Conservation (phyloP, 176 grass and related monocot species). For the Aegilops speltoides region DNA sequence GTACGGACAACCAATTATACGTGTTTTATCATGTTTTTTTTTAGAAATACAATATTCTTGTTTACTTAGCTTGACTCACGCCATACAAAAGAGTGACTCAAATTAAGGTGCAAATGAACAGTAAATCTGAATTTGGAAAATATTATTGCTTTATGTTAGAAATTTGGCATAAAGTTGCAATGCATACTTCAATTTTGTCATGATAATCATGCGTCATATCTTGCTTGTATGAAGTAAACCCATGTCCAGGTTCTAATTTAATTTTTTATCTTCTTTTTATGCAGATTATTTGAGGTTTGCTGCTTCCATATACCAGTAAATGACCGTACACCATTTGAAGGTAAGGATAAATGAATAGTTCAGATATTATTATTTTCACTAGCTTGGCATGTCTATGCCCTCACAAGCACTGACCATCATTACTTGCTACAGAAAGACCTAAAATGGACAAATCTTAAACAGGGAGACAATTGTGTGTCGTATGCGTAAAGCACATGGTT, state of each 20-base stretch:
- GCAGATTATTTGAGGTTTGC: constrained; percentile 69
- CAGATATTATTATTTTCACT: background rate
- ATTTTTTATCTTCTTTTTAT: background rate
- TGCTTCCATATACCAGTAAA: constrained; percentile 78
- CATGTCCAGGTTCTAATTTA: background rate
- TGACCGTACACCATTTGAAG: constrained; percentile 73
- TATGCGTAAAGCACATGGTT: background rate
- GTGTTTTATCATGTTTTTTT: background rate
- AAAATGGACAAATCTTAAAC: background rate
- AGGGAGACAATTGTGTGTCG: background rate
- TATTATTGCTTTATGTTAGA: background rate
- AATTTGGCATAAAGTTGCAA: background rate
- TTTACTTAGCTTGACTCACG: background rate
- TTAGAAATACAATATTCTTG: background rate
- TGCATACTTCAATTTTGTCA: background rate
- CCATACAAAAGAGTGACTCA: background rate
- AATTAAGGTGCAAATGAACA: background rate
- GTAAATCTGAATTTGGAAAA: background rate
- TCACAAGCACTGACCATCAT: background rate
- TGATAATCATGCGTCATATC: background rate
- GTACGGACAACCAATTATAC: background rate
- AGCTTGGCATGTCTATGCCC: background rate
- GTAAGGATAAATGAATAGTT: constrained; percentile 15
- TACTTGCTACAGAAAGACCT: background rate
- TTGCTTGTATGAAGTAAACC: background rate